These are phyloP conservation scores for Pichia sporocuriosa DNA, from an alignment of 805 yeast genomes.

Conservation along the genomic window DNA sequence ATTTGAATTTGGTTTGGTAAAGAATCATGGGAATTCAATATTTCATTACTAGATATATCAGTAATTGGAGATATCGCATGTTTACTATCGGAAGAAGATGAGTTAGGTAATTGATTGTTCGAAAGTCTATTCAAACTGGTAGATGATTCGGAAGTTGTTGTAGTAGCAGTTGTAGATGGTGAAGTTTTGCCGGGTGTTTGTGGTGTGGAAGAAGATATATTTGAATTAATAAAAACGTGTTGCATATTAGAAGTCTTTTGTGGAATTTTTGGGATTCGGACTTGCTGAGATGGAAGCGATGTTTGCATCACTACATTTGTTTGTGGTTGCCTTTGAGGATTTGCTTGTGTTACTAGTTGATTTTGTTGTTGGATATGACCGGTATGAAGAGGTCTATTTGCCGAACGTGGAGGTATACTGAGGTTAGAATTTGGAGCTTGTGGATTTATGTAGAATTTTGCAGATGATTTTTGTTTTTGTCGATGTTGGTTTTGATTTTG, in stretches of 20 bases:
- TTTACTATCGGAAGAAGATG: too few species aligned
- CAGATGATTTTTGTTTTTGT: neutral
- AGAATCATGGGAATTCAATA: neutral
- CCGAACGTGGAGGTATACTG: neutral
- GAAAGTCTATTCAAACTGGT: neutral
- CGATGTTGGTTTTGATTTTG: neutral
- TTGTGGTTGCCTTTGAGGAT: too few species aligned
- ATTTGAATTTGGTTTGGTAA: neutral
- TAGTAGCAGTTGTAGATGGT: slow-evolving; percentile 5
- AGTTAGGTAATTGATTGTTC: too few species aligned
- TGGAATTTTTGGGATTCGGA: too few species aligned
- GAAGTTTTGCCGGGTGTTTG: neutral
- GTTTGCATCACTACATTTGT: neutral
- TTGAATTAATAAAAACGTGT: too few species aligned
- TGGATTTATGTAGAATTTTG: neutral
- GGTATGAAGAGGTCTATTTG: neutral
- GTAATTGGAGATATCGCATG: neutral
- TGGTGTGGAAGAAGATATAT: neutral
- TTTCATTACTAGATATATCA: too few species aligned
- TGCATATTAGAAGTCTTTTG: too few species aligned
- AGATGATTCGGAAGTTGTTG: slow-evolving; percentile 6
- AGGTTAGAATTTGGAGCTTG: slow-evolving; percentile 1
- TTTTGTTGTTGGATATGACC: neutral
- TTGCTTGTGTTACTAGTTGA: too few species aligned
- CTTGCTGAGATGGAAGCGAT: neutral